Evolutionary conservation across 2,329 filamentous ascomycete genomes (phyloP).

Genomic region (Penicillium sp.): DNA sequence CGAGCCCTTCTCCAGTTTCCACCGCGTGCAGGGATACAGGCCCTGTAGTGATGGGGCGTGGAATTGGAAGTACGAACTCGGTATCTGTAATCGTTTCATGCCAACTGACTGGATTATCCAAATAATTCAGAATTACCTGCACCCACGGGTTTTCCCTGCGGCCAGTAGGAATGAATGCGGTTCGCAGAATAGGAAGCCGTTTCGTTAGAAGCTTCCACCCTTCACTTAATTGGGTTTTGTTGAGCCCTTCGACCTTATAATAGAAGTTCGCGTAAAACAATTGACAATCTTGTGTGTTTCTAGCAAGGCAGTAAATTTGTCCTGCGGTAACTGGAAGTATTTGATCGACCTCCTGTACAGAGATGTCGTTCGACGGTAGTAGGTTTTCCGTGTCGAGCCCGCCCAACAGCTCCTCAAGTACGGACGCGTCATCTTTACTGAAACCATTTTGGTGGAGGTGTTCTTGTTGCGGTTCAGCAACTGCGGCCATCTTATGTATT

Average conservation of each 20-base stretch:
- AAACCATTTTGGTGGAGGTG: constrained; percentile 12
- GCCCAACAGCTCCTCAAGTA: constrained; percentile 29
- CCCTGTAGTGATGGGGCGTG: constrained; percentile 17
- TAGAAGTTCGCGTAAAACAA: constrained; percentile 73
- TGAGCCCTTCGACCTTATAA: constrained; percentile 46
- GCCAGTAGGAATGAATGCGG: constrained; percentile 56
- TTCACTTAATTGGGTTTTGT: constrained; percentile 42
- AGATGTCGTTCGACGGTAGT: constrained; percentile 24
- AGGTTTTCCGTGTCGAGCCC: constrained; percentile 25
- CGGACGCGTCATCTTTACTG: constrained; percentile 15
- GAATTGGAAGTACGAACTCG: constrained; percentile 12
- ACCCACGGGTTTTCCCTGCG: constrained; percentile 51
- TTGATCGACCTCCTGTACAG: constrained; percentile 48
- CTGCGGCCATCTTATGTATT: constrained; percentile 59
- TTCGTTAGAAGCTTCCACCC: constrained; percentile 61
- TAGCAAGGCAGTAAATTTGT: constrained; percentile 74
- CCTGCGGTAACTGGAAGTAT: constrained; percentile 69
- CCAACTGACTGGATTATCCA: constrained; percentile 31
- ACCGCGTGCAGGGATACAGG: constrained; percentile 35
- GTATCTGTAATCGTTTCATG: constrained; percentile 17
- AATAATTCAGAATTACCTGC: constrained; percentile 56
- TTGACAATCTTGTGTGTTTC: constrained; percentile 59
- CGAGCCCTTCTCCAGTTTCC: constrained; percentile 27
- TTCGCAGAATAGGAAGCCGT: constrained; percentile 64
- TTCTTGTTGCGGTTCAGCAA: constrained; percentile 17